Evolutionary conservation across 345 rosid species (phyloP).

Genomic region (Noccaea caerulescens): DNA sequence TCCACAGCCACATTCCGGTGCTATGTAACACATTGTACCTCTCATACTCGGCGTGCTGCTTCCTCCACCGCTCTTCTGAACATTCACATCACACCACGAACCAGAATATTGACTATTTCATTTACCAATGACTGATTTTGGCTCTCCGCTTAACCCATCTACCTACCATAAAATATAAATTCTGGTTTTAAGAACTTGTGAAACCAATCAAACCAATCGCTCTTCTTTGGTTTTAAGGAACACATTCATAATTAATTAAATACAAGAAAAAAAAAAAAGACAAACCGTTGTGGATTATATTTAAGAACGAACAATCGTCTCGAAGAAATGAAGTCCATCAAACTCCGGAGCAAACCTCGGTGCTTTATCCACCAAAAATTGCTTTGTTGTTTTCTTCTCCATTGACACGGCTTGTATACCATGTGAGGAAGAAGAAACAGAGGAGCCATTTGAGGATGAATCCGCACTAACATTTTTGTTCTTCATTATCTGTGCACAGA

Average conservation of each 20-base stretch:
- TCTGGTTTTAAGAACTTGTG: not conserved
- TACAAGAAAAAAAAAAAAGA: not conserved
- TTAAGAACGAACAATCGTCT: constrained; percentile 44
- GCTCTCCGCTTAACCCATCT: constrained; percentile 73
- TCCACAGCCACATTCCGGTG: constrained; percentile 81
- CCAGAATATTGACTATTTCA: constrained; percentile 60
- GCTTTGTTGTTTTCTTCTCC: constrained; percentile 5
- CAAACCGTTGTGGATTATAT: no score
- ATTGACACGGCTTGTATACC: not conserved
- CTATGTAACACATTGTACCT: constrained; percentile 82
- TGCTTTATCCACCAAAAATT: constrained; percentile 5
- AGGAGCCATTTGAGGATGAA: constrained; percentile 14
- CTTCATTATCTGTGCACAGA: constrained; percentile 2
- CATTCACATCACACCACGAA: constrained; percentile 58
- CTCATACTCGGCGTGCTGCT: constrained; percentile 89
- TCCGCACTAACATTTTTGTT: not conserved
- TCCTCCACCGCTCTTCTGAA: constrained; percentile 75
- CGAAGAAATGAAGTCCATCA: constrained; percentile 66
- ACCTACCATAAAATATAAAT: constrained; percentile 65
- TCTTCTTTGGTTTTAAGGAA: constrained; percentile 41
- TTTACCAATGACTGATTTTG: constrained; percentile 45
- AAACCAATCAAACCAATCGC: constrained; percentile 7
- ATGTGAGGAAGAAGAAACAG: constrained; percentile 15
- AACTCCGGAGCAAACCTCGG: constrained; percentile 53
- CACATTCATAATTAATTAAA: not conserved